Evolutionary conservation across 1,284 basidiomycete genomes (phyloP).

Genomic region (Ganoderma sinense): DNA sequence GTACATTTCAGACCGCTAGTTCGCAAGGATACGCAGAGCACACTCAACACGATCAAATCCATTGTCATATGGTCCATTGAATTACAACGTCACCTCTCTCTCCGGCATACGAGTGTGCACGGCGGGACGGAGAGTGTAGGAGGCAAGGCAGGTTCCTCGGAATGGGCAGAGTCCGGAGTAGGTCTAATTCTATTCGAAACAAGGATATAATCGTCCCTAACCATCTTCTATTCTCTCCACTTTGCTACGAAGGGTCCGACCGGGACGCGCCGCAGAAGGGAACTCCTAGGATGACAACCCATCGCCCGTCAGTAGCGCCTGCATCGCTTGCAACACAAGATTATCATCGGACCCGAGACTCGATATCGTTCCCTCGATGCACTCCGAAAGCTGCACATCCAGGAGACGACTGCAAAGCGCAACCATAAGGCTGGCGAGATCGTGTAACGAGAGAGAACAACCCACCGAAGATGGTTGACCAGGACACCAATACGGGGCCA

Average conservation of each 20-base stretch:
- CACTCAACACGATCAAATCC: too few species aligned
- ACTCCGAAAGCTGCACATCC: constrained; percentile 71
- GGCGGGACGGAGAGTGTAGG: not conserved
- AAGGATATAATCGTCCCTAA: not conserved
- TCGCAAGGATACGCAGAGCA: too few species aligned
- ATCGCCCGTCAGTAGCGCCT: constrained; percentile 71
- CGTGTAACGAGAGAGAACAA: constrained; percentile 19
- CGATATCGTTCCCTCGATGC: constrained; percentile 58
- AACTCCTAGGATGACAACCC: constrained; percentile 44
- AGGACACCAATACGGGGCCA: constrained; percentile 91
- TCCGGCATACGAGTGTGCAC: not conserved
- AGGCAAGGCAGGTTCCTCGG: not conserved
- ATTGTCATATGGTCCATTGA: too few species aligned
- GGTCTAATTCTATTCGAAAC: not conserved
- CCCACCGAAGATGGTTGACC: constrained; percentile 87
- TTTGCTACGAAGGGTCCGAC: not conserved
- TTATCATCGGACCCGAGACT: constrained; percentile 51
- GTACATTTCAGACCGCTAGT: too few species aligned
- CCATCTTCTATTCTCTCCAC: not conserved
- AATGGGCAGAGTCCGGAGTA: not conserved
- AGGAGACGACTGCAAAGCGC: constrained; percentile 60
- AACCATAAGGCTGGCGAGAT: constrained; percentile 2
- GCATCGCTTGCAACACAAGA: constrained; percentile 73
- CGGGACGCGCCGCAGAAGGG: not conserved
- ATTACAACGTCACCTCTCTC: too few species aligned